These are phyloP conservation scores for Tuber magnatum DNA, from an alignment of 495 filamentous ascomycete genomes.

Conservation along the genomic window DNA sequence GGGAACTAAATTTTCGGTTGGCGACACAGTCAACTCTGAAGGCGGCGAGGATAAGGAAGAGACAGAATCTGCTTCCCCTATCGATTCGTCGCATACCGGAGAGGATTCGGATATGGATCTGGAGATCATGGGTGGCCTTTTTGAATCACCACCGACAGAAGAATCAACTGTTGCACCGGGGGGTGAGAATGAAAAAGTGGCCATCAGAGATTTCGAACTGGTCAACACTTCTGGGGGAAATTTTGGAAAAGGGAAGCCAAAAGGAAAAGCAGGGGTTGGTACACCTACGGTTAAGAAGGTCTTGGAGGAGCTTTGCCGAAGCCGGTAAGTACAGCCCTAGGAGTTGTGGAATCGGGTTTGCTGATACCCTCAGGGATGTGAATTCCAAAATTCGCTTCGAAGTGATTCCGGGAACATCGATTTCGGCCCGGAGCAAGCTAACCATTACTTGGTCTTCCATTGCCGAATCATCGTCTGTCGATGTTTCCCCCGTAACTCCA, in stretches of 20 bases:
- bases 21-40: conserved; percentile 7
- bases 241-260: conserved; percentile 29
- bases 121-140: conserved; percentile 28
- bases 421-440: conserved; percentile 66
- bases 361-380: conserved; percentile 55
- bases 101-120: conserved; percentile 19
- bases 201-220: conserved; percentile 75
- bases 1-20: neutral
- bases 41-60: neutral
- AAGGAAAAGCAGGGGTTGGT: conserved; percentile 27
- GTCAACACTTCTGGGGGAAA: conserved; percentile 60
- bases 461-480: conserved; percentile 11
- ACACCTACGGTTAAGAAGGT: conserved; percentile 39
- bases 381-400: conserved; percentile 36
- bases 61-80: neutral
- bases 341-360: conserved; percentile 57
- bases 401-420: conserved; percentile 43
- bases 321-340: conserved; percentile 54
- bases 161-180: conserved; percentile 45
- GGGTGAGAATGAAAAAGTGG: conserved; percentile 47
- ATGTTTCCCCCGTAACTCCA: conserved; percentile 1
- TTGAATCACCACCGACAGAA: conserved; percentile 44
- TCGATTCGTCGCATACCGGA: neutral
- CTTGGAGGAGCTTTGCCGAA: conserved; percentile 78
- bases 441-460: conserved; percentile 65